phyloP scores from a whole-genome alignment of 495 filamentous ascomycete genomes.

The Hypoxylon perforatum region DNA sequence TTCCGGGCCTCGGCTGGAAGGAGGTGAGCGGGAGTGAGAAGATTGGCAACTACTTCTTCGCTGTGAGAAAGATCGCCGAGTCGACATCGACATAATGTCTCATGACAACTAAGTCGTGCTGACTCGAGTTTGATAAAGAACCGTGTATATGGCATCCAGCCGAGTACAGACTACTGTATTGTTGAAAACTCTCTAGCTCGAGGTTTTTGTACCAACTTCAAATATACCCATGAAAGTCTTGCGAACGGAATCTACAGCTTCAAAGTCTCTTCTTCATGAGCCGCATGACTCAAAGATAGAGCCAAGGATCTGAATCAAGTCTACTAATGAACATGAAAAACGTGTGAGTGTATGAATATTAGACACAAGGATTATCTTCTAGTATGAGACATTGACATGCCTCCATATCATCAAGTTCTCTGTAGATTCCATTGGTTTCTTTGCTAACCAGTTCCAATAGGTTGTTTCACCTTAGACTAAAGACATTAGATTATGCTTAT shows the following conservation, averaged over 20 bases:
- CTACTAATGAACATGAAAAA: too few species aligned
- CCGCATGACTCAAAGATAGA: too few species aligned
- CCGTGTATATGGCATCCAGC: neutral
- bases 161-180: neutral
- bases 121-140: conserved; percentile 5
- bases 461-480: too few species aligned
- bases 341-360: too few species aligned
- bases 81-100: conserved; percentile 6
- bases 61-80: conserved; percentile 66
- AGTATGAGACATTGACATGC: too few species aligned
- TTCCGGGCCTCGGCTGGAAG: conserved; percentile 92
- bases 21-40: conserved; percentile 83
- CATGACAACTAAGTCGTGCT: neutral
- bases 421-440: too few species aligned
- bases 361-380: too few species aligned
- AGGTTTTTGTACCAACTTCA: neutral
- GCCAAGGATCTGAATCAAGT: too few species aligned
- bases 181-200: neutral
- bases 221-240: conserved; percentile 3
- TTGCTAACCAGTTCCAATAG: too few species aligned
- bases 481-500: too few species aligned
- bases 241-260: neutral
- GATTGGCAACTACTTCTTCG: conserved; percentile 98
- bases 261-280: neutral
- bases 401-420: too few species aligned